Evolutionary conservation across 1,139 yeast genomes (phyloP), one percentile per base, ranked within the genome.

Genomic region (Candida sanyaensis): DNA sequence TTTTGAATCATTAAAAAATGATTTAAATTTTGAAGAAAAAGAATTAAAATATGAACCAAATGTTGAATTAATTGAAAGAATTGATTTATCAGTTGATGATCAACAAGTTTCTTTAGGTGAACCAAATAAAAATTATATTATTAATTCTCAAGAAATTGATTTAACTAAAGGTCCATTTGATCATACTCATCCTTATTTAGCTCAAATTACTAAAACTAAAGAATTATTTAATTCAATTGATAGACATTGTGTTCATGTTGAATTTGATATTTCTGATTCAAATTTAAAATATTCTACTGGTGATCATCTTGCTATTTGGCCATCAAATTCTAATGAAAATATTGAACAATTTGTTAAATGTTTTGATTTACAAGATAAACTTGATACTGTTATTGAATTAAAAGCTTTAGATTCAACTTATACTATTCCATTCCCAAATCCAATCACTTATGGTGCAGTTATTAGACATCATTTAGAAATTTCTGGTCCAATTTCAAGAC

Each of bases 301-400:
- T 65, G 99, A 93, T 65, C 99, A 93, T 69, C 73, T 93, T 57
- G 98, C 97, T 10, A 74, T 93, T 50, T 88, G 97, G 96, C 93
- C 98, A 37, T 89, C 95, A 37, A 93, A 93, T 67, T 75, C 96
- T 4, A 77, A 86, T 62, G 90, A 85, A 62, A 84, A 88, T 60
- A 85, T 91, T 39, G 76, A 73, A 17, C 73, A 77, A 38, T 87
- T 93, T 58, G 69, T 87, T 53, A 60, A 72, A 44, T 83, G 88
- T 8, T 81, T 92, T 54, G 86, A 81, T 34, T 75, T 93, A 52
- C 60, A 67, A 28, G 75, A 72, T 37, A 81, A 81, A 57, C 75
- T 74, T 51, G 73, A 83, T 49, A 61, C 65, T 3, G 87, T 88
- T 6, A 81, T 91, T 58, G 77, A 80, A 46, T 77, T 92, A 61